These are phyloP conservation scores for Phoenix dactylifera DNA, from an alignment of 176 grass and related monocot species.

Conservation along the genomic window DNA sequence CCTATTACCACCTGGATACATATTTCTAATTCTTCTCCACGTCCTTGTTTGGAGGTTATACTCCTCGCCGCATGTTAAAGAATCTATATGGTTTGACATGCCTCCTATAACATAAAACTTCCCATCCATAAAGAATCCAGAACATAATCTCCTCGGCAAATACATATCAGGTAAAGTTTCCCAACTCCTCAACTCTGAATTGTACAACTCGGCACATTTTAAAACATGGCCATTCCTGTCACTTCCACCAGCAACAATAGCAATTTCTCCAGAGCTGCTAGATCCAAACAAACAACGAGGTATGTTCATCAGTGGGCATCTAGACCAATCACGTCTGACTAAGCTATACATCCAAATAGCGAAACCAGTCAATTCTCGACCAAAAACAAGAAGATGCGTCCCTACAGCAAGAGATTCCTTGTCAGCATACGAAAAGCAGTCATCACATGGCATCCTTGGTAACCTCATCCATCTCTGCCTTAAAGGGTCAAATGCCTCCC, in stretches of 20 bases:
- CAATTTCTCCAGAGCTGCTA: slow-evolving; percentile 58
- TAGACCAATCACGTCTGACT: slow-evolving; percentile 49
- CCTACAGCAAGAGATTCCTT: slow-evolving; percentile 90
- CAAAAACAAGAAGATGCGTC: slow-evolving; percentile 84
- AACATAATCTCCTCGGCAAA: slow-evolving; percentile 54
- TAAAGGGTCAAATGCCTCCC: slow-evolving; percentile 78
- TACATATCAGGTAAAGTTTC: slow-evolving; percentile 74
- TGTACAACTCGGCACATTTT: slow-evolving; percentile 71
- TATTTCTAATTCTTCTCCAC: slow-evolving; percentile 71
- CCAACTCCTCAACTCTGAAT: slow-evolving; percentile 64
- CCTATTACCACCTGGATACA: slow-evolving; percentile 67
- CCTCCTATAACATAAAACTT: slow-evolving; percentile 94
- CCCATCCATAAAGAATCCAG: slow-evolving; percentile 92
- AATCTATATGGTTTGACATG: slow-evolving; percentile 46
- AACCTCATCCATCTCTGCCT: slow-evolving; percentile 76
- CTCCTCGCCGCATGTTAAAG: slow-evolving; percentile 84
- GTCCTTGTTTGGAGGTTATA: slow-evolving; percentile 61
- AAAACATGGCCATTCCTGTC: slow-evolving; percentile 51
- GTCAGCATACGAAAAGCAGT: slow-evolving; percentile 82
- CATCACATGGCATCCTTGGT: slow-evolving; percentile 76
- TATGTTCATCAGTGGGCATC: slow-evolving; percentile 63
- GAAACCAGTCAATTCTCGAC: slow-evolving; percentile 62
- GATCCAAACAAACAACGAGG: slow-evolving; percentile 75
- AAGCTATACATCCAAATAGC: slow-evolving; percentile 91
- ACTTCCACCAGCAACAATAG: slow-evolving; percentile 78